A percentile compares a stretch with the other conserved stretches of the same genome.
phyloP scores from a whole-genome alignment of 495 filamentous ascomycete genomes.

The Aspergillus sclerotioniger region DNA sequence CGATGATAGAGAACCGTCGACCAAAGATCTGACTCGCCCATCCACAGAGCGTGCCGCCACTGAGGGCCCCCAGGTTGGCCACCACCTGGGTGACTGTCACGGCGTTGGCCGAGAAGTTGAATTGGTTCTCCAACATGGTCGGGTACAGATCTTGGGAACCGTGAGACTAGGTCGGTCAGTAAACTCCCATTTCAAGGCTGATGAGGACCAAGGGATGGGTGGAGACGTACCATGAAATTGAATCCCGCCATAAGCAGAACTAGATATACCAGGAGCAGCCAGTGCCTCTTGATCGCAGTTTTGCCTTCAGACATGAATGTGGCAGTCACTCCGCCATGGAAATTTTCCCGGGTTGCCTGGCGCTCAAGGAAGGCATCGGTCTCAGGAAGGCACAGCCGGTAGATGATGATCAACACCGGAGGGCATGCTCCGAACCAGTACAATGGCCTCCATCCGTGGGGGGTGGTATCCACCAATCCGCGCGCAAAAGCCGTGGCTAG shows the following conservation, averaged over 20 bases:
- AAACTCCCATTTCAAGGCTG: neutral
- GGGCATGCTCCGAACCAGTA: constrained; percentile 85
- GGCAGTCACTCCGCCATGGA: constrained; percentile 45
- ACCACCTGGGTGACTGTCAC: constrained; percentile 85
- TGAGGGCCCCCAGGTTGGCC: constrained; percentile 78
- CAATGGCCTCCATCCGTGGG: constrained; percentile 75
- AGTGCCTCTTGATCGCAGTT: constrained; percentile 72
- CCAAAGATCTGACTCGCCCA: constrained; percentile 81
- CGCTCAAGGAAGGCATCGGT: constrained; percentile 66
- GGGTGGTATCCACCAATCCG: constrained; percentile 67
- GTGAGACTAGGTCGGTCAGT: constrained; percentile 56
- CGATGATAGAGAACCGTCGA: constrained; percentile 76
- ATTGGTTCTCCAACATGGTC: constrained; percentile 77
- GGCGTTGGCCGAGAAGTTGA: constrained; percentile 63
- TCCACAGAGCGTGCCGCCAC: constrained; percentile 72
- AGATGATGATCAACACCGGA: constrained; percentile 76
- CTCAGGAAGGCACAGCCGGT: constrained; percentile 74
- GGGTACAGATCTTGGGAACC: constrained; percentile 92
- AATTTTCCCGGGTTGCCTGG: constrained; percentile 53
- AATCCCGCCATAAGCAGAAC: constrained; percentile 87
- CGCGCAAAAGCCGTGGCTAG: constrained; percentile 76
- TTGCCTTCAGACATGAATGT: constrained; percentile 75
- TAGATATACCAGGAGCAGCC: constrained; percentile 75
- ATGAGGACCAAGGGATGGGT: neutral
- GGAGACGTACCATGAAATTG: constrained; percentile 67